phyloP scores from a whole-genome alignment of 371 early-diverging fungal species.

The Mucor racemosus region DNA sequence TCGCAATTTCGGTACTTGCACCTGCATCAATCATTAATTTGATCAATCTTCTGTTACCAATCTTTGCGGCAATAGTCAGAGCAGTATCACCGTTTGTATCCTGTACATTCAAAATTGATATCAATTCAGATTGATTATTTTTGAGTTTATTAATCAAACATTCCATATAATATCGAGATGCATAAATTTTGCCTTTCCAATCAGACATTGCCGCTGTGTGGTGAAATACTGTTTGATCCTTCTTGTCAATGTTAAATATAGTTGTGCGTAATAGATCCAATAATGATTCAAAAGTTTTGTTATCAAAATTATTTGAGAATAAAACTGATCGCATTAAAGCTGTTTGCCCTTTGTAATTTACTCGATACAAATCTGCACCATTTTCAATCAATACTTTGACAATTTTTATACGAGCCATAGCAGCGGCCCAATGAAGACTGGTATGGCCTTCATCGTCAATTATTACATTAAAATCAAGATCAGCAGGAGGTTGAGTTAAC shows the following conservation, averaged over 20 bases:
- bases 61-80: conserved; percentile 81
- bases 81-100: conserved; percentile 92
- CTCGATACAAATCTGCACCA: conserved; percentile 74
- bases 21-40: conserved; percentile 82
- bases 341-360: conserved; percentile 88
- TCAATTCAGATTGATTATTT: conserved; percentile 60
- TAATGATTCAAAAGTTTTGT: conserved; percentile 77
- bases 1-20: conserved; percentile 75
- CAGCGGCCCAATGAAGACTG: conserved; percentile 95
- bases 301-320: conserved; percentile 87
- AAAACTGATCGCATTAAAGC: conserved; percentile 91
- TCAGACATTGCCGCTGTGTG: conserved; percentile 86
- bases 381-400: conserved; percentile 75
- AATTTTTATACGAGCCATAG: conserved; percentile 81
- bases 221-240: conserved; percentile 89
- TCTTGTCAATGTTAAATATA: conserved; percentile 79
- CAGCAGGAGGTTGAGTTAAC: conserved; percentile 55
- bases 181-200: conserved; percentile 73
- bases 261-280: conserved; percentile 78
- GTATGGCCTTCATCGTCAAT: conserved; percentile 96
- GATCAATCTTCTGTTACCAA: conserved; percentile 73
- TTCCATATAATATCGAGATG: conserved; percentile 89
- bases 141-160: conserved; percentile 74
- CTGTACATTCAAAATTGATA: conserved; percentile 80
- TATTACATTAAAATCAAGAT: conserved; percentile 81